These are phyloP conservation scores for Strobilomyces echinocephalus DNA, from an alignment of 768 basidiomycete genomes.

Conservation along the genomic window DNA sequence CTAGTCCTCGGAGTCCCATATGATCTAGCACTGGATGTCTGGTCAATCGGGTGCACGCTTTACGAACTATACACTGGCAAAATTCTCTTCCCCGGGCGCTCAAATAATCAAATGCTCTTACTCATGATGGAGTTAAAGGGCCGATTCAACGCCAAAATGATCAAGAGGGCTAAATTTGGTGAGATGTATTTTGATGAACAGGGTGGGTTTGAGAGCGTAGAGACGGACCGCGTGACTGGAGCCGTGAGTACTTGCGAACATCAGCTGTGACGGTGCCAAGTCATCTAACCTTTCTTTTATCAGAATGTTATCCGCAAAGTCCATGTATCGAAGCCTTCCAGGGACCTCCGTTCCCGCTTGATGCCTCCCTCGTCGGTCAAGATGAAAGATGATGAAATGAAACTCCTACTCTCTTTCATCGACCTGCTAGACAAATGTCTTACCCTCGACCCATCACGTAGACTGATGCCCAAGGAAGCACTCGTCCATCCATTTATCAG, in stretches of 20 bases:
- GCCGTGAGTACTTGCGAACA: slow-evolving; percentile 49
- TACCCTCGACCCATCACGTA: slow-evolving; percentile 75
- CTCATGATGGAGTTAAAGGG: slow-evolving; percentile 99
- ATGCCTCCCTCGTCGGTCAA: slow-evolving; percentile 76
- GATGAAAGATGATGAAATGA: slow-evolving; percentile 85
- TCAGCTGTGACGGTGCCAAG: slow-evolving; percentile 1
- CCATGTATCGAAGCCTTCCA: slow-evolving; percentile 74
- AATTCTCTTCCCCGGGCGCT: slow-evolving; percentile 93
- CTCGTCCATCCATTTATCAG: slow-evolving; percentile 83
- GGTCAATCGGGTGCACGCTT: slow-evolving; percentile 98
- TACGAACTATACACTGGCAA: slow-evolving; percentile 95
- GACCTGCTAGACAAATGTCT: slow-evolving; percentile 92
- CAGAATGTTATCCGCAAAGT: slow-evolving; percentile 81
- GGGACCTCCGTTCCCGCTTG: slow-evolving; percentile 77
- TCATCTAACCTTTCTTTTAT: slow-evolving; percentile 16
- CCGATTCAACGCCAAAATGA: slow-evolving; percentile 86
- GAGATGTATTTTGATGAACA: slow-evolving; percentile 92
- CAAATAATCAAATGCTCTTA: slow-evolving; percentile 96
- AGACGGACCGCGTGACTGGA: slow-evolving; percentile 80
- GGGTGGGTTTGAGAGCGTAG: slow-evolving; percentile 79
- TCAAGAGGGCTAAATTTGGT: slow-evolving; percentile 92
- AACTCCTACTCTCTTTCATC: slow-evolving; percentile 72
- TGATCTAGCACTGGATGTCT: slow-evolving; percentile 89
- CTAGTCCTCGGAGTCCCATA: slow-evolving; percentile 93
- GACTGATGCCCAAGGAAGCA: slow-evolving; percentile 89